phyloP scores from a whole-genome alignment of 1,139 yeast species.

The Williopsis jadinii region DNA sequence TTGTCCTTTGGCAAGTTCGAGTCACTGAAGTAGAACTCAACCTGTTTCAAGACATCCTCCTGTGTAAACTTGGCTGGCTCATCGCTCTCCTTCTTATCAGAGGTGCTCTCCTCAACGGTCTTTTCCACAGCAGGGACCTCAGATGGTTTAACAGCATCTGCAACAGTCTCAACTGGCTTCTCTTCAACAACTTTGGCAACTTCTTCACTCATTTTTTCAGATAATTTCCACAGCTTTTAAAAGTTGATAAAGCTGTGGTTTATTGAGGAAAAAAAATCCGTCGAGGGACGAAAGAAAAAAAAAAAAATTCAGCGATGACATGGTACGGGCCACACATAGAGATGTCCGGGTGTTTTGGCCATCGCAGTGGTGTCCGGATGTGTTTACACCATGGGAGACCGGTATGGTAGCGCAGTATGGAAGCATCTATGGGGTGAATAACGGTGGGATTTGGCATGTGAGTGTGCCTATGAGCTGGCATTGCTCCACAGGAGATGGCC shows the following conservation, averaged over 20 bases:
- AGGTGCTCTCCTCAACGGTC: constrained; percentile 4
- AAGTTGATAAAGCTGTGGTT: not conserved
- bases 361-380: no score
- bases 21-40: constrained; percentile 93
- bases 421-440: no score
- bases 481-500: no score
- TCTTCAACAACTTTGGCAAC: constrained; percentile 1
- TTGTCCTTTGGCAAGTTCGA: constrained; percentile 87
- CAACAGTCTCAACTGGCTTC: constrained; percentile 6
- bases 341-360: no score
- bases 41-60: constrained; percentile 69
- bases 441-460: no score
- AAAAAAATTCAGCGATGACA: not conserved
- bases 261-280: not conserved
- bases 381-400: no score
- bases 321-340: not conserved
- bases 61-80: constrained; percentile 25
- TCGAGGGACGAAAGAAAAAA: no score
- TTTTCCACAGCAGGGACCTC: constrained; percentile 4
- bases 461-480: no score
- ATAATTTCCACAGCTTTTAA: not conserved
- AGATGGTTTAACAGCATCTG: constrained; percentile 2
- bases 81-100: constrained; percentile 4
- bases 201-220: constrained; percentile 9
- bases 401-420: no score